Base-by-base conservation (phyloP, 2,329 filamentous ascomycete species). In the Amesomyces nigricolor region DNA sequence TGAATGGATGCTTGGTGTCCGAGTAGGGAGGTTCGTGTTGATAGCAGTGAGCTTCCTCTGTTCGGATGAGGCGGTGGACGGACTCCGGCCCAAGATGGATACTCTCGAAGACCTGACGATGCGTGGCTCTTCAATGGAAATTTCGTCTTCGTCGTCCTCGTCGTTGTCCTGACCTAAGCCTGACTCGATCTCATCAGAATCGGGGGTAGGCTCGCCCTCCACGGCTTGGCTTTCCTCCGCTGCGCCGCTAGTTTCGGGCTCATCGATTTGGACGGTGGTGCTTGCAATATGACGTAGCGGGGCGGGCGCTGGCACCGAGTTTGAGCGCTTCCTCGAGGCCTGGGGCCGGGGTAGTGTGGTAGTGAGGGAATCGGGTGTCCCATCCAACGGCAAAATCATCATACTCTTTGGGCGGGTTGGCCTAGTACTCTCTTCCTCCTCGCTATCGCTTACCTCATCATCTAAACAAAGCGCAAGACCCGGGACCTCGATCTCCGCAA, bases 401-500 rank as follows among this genome's bases (percentile, higher is more conserved):
- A 75, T 65, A 62, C 79, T 83, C 64, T 75, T 77, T 2, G 79
- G 78, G 10, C 80, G 75, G 17, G 59, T 48, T 2, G 66, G 51
- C 17, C 60, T 58, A 26, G 22, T 26, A 5, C 58, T 58, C 9
- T 67, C 69, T 8, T 73, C 74, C 50, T 87, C 86, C 13, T 86
- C 84, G 54, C 89, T 84, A 54, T 77, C 82, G 61, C 83, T 9
- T 13, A 2, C 11, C 9, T 35, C 32, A 10, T 35, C 9, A 35
- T 35, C 11, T 7, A 3, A 13, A 13, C 32, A 78, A 11, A 69
- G 70, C 1, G 79, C 81, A 5, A 90, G 75, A 0, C 87, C 87
- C 3, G 88, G 87, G 44, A 90, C 80, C 65, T 94, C 88, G 42
- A 95, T 94, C 67, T 95, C 89, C 45, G 86, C 79, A 7, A 92